Evolutionary conservation across 2,329 filamentous ascomycete genomes (phyloP).

Genomic region (Penicillium sp.): DNA sequence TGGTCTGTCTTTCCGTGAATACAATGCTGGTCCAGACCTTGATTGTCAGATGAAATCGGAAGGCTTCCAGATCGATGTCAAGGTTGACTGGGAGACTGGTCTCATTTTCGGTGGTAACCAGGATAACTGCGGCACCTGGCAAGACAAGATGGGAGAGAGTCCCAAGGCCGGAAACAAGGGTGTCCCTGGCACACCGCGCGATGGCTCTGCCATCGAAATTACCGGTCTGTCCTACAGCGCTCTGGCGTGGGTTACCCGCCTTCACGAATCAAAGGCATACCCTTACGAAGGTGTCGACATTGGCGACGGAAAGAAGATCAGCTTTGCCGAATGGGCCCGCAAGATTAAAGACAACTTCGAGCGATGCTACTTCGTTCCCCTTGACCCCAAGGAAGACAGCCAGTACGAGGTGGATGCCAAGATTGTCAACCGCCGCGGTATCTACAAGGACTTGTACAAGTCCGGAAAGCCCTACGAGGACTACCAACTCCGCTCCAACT

Average conservation of each 20-base stretch:
- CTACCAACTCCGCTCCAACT: constrained; percentile 94
- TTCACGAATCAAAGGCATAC: constrained; percentile 70
- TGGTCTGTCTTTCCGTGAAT: constrained; percentile 89
- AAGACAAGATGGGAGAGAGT: constrained; percentile 99
- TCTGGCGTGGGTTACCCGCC: constrained; percentile 72
- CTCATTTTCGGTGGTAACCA: constrained; percentile 94
- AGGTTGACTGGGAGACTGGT: constrained; percentile 87
- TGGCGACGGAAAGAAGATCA: constrained; percentile 62
- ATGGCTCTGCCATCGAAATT: constrained; percentile 93
- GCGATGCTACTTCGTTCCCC: constrained; percentile 83
- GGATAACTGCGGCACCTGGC: constrained; percentile 96
- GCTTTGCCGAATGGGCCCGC: constrained; percentile 75
- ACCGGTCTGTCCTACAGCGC: constrained; percentile 91
- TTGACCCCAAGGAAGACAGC: constrained; percentile 66
- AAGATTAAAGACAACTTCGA: constrained; percentile 87
- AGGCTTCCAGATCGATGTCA: constrained; percentile 89
- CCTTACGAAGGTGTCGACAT: constrained; percentile 72
- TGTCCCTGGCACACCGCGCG: constrained; percentile 91
- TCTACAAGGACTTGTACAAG: constrained; percentile 96
- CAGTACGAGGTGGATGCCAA: constrained; percentile 77
- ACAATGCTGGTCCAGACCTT: constrained; percentile 84
- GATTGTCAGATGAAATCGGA: constrained; percentile 91
- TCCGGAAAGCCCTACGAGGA: constrained; percentile 96
- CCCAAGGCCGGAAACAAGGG: constrained; percentile 88
- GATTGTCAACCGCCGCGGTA: constrained; percentile 85